These are phyloP conservation scores for Trichoderma aggressivum DNA, from an alignment of 2,329 filamentous ascomycete genomes.

Conservation along the genomic window DNA sequence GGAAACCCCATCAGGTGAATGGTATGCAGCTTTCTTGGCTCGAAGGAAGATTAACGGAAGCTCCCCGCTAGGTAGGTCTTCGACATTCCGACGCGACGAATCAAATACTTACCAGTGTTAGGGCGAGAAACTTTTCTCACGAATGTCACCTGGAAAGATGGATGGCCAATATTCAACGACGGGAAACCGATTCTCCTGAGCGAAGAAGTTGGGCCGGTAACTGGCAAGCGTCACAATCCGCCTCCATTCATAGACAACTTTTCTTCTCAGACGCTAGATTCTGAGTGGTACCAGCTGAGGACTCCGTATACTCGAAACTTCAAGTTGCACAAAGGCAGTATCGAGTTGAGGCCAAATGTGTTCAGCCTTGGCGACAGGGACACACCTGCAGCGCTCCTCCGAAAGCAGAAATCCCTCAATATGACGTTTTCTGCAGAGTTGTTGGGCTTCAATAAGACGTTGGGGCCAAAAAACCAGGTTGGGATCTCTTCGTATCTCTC, in stretches of 20 bases:
- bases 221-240: neutral
- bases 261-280: neutral
- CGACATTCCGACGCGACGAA: fast-evolving
- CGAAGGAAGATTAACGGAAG: neutral
- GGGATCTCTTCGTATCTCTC: neutral
- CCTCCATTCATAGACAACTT: neutral
- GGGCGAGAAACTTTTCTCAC: neutral
- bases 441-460: neutral
- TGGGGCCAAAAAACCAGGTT: neutral
- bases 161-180: neutral
- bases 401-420: neutral
- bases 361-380: neutral
- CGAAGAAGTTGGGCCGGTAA: neutral
- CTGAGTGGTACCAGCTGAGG: neutral
- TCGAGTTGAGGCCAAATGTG: neutral
- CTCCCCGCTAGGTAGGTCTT: neutral
- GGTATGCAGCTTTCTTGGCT: neutral
- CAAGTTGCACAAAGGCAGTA: neutral
- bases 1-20: neutral
- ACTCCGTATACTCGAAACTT: neutral
- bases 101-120: neutral
- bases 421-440: neutral
- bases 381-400: neutral
- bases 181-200: neutral
- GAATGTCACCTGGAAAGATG: neutral